phyloP scores from a whole-genome alignment of 805 yeast species.

The Yamadazyma tumulicola region DNA sequence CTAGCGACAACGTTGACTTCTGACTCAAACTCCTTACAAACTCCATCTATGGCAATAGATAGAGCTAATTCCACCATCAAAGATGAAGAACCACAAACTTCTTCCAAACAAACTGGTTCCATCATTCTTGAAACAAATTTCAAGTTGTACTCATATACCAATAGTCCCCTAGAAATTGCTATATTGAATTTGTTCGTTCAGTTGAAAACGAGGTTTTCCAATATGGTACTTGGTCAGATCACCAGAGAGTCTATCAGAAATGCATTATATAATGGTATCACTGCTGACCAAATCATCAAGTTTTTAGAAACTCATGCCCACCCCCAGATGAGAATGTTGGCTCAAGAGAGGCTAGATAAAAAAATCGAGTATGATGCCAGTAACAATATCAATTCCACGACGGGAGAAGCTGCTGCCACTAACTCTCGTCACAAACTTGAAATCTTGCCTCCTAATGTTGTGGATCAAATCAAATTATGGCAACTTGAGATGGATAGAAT shows the following conservation, averaged over 20 bases:
- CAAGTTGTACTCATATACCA: conserved; percentile 87
- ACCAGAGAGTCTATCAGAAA: conserved; percentile 87
- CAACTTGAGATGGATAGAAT: conserved; percentile 93
- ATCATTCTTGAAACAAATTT: conserved; percentile 91
- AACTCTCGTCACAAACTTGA: conserved; percentile 51
- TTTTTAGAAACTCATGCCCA: conserved; percentile 92
- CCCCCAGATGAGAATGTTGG: conserved; percentile 77
- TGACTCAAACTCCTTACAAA: conserved; percentile 65
- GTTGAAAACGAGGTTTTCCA: conserved; percentile 77
- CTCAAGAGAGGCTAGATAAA: conserved; percentile 65
- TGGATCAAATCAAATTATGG: conserved; percentile 94
- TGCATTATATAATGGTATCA: conserved; percentile 84
- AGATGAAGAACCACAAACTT: conserved; percentile 35
- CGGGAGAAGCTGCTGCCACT: conserved; percentile 31
- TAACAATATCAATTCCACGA: conserved; percentile 42
- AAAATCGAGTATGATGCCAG: conserved; percentile 61
- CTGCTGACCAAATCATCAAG: conserved; percentile 90
- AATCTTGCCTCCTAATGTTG: conserved; percentile 90
- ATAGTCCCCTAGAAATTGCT: conserved; percentile 93
- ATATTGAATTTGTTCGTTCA: conserved; percentile 86
- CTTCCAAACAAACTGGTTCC: conserved; percentile 48
- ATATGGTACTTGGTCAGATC: conserved; percentile 89
- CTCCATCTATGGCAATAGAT: conserved; percentile 75
- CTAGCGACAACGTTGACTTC: conserved; percentile 87
- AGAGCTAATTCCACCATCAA: conserved; percentile 40